These are phyloP conservation scores for Blastobotrys indianensis DNA, from an alignment of 1,139 yeast species.

Conservation along the genomic window DNA sequence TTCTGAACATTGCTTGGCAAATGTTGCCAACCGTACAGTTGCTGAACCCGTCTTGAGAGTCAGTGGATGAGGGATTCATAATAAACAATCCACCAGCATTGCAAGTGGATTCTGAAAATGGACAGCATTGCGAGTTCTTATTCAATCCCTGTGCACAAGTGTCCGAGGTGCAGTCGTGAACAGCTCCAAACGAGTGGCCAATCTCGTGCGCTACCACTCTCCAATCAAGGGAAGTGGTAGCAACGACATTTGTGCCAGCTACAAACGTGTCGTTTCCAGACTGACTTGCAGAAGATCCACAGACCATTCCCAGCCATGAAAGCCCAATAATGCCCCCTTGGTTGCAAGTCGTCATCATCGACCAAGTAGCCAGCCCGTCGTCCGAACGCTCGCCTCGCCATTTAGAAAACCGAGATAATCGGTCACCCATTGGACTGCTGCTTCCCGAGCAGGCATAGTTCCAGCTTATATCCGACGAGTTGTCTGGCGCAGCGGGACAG, in stretches of 20 bases:
- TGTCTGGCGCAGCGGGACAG: conserved; percentile 25
- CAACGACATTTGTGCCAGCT: conserved; percentile 35
- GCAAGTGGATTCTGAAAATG: conserved; percentile 28
- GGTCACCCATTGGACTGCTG: conserved; percentile 25
- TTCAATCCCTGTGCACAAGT: conserved; percentile 32
- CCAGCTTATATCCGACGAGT: conserved; percentile 26
- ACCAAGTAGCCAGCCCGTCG: conserved; percentile 37
- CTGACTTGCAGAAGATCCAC: conserved; percentile 23
- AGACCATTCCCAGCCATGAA: conserved; percentile 38
- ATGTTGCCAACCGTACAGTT: conserved; percentile 36
- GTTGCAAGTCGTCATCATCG: conserved; percentile 34
- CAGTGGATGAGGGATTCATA: conserved; percentile 37
- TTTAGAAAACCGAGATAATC: conserved; percentile 29
- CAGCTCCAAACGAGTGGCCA: conserved; percentile 41
- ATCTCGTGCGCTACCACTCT: conserved; percentile 38
- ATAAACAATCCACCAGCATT: conserved; percentile 33
- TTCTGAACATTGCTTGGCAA: conserved; percentile 31
- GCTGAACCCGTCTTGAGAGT: conserved; percentile 30
- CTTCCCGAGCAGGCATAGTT: conserved; percentile 29
- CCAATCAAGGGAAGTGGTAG: conserved; percentile 34
- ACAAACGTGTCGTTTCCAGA: conserved; percentile 24
- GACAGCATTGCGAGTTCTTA: conserved; percentile 34
- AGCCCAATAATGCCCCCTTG: conserved; percentile 36
- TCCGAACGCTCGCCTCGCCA: conserved; percentile 31
- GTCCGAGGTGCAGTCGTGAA: conserved; percentile 36